Evolutionary conservation across 106 monocot genomes (phyloP), one percentile per base, ranked within the genome.

Genomic region (Dendrobium catenatum): DNA sequence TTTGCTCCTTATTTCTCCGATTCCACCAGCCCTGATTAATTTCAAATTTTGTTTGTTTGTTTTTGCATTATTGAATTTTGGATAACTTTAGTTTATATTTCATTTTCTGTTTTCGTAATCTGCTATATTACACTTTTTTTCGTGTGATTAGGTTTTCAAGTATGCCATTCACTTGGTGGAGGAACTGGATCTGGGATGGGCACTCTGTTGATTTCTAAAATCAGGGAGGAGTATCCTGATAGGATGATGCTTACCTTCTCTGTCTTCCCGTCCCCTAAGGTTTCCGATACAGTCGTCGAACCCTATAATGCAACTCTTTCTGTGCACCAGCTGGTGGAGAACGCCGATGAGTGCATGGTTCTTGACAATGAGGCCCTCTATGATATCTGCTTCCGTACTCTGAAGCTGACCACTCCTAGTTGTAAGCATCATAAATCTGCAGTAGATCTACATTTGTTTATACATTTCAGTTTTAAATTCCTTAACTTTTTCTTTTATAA

Each of bases 301-400:
- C 88, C 88, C 20, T 88, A 88, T 46, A 88, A 88, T 55, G 88
- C 88, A 17, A 88, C 88, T 1, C 85, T 88, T 15, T 88, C 88
- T 16, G 88, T 88, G 16, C 88, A 88, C 51, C 88, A 88, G 77
- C 85, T 88, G 27, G 85, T 88, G 8, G 88, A 88, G 56, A 88
- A 88, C 72, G 88, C 88, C 29, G 88, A 88, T 64, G 88, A 88
- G 58, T 88, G 88, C 41, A 88, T 88, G 88, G 88, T 88, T 17
- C 82, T 88, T 1, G 88, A 88, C 80, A 88, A 88, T 43, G 88
- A 88, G 61, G 88, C 88, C 31, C 80, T 88, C 2, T 88, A 88
- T 37, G 88, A 88, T 47, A 88, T 88, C 44, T 88, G 88, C 76
- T 88, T 88, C 88, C 85, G 88, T 27, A 77, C 77, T 40, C 77